Evolutionary conservation across 78 protist species (phyloP), one percentile per base, ranked within the genome.

Genomic region (Emiliania huxleyi): DNA sequence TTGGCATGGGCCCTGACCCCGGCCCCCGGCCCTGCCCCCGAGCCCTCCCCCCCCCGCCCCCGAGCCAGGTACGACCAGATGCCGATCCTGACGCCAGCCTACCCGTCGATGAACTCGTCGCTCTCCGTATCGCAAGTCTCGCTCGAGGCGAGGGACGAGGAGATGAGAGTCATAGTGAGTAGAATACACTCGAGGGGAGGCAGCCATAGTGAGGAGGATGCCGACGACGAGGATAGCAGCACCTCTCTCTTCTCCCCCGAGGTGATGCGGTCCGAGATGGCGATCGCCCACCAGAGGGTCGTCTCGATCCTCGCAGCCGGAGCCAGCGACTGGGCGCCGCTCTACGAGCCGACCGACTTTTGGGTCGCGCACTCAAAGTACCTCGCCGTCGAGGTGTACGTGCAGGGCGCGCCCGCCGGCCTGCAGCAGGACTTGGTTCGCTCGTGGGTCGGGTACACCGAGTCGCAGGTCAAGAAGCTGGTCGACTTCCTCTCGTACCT

Each of bases 61-160:
- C n/a, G n/a, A n/a, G 96, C 93, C 84, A 21, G 69, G 0, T 87
- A 37, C 38, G 96, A 97, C 88, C 87, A 96, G 88, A 97, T 98
- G 99, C 99, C 99, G 38, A 93, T 99, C 87, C 91, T 98, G 75
- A 98, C 99, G 44, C 99, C 99, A 26, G 96, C 97, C 44, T 98
- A 97, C 93, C 99, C 99, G 42, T 73, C 96, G n/a, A 96, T 98
- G 98, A 99, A 99, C 87, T 95, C 99, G 42, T 95, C 98, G 0
- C 94, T 96, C 94, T 97, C 97, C 90, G 98, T 97, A 42, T 89
- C 97, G 26, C n/a, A 4, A 40, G 93, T 98, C 6, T 97, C 99
- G 23, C 93, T 97, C 1, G 75, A 43, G 2, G 90, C 97, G 33
- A 69, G 98, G 90, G 93, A 92, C 81, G 95, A 88, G 37, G 99